A percentile compares a stretch with the other conserved stretches of the same genome.
phyloP scores from a whole-genome alignment of 768 basidiomycete species.

The Tulasnella sp. region DNA sequence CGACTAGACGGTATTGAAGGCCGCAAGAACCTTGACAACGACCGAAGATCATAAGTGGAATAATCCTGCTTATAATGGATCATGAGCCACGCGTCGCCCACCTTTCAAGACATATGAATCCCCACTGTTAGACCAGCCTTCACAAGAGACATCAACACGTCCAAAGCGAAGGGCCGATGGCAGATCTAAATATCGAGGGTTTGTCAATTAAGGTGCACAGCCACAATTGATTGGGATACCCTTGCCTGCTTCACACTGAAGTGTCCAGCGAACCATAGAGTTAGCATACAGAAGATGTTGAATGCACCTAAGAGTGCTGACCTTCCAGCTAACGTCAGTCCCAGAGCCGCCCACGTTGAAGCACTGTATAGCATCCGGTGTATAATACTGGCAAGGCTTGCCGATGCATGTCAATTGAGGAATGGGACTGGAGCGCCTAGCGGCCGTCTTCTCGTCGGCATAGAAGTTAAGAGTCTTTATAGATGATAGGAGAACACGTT shows the following conservation, averaged over 20 bases:
- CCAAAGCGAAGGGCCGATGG: slow-evolving; percentile 77
- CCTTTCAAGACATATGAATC: slow-evolving; percentile 82
- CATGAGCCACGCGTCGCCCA: slow-evolving; percentile 23
- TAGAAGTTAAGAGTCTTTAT: slow-evolving; percentile 74
- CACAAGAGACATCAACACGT: slow-evolving; percentile 75
- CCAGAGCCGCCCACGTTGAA: slow-evolving; percentile 66
- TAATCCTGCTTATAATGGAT: not conserved
- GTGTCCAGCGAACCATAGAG: not conserved
- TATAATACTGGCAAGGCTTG: slow-evolving; percentile 59
- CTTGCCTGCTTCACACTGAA: slow-evolving; percentile 12
- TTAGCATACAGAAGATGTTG: not conserved
- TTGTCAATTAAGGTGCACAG: not conserved
- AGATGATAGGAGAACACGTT: slow-evolving; percentile 56
- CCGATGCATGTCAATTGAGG: slow-evolving; percentile 75
- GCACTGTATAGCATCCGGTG: slow-evolving; percentile 81
- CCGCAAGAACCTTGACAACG: slow-evolving; percentile 62
- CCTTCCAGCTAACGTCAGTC: slow-evolving; percentile 85
- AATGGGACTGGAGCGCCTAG: slow-evolving; percentile 55
- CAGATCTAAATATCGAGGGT: slow-evolving; percentile 72
- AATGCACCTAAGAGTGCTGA: slow-evolving; percentile 20
- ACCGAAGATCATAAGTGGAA: not conserved
- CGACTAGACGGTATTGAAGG: slow-evolving; percentile 69
- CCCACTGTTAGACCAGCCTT: slow-evolving; percentile 77
- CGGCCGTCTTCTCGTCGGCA: slow-evolving; percentile 49
- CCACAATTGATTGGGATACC: not conserved